Evolutionary conservation across 1,139 yeast genomes (phyloP), one percentile per base, ranked within the genome.

Genomic region (Kodamaea sp.): DNA sequence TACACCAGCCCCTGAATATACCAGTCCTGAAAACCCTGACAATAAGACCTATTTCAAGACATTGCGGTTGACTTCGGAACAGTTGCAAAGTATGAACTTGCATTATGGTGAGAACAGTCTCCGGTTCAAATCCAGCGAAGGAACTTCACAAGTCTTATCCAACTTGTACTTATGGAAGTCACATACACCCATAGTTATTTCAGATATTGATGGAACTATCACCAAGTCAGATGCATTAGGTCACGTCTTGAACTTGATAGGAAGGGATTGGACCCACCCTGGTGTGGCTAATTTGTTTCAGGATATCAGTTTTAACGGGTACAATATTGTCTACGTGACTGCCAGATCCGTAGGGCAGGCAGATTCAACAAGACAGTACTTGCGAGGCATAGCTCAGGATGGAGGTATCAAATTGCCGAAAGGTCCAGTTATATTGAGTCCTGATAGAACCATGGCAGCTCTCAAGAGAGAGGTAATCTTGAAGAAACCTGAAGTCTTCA

Each of bases 211-310:
- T 59, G 99, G 99, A 12, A 94, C 99, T 1, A 94, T 94, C 46
- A 94, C 99, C 18, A 89, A 89, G 58, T 88, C 97, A 0, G 99
- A 94, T 65, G 98, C 98, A 0, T 68, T 94, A 50, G 99, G 99
- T 4, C 99, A 94, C 61, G 94, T 94, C 2, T 68, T 92, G 57
- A 90, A 95, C 22, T 81, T 92, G 77, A 70, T 94, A 31, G 99
- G 99, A 2, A 77, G 89, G 47, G 99, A 94, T 63, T 94, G 98
- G 98, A 94, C 98, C 0, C 99, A 94, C 57, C 78, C 82, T 1
- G 99, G 98, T 15, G 98, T 94, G 26, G 96, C 97, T 2, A 83
- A 81, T 48, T 66, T 94, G 41, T 94, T 90, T 58, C 80, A 80
- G 18, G 98, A 94, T 58, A 92, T 94, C 43, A 59, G 75, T 29